Base-by-base conservation (phyloP, 768 basidiomycete genomes). In the Hygrophoropsis aurantiaca region DNA sequence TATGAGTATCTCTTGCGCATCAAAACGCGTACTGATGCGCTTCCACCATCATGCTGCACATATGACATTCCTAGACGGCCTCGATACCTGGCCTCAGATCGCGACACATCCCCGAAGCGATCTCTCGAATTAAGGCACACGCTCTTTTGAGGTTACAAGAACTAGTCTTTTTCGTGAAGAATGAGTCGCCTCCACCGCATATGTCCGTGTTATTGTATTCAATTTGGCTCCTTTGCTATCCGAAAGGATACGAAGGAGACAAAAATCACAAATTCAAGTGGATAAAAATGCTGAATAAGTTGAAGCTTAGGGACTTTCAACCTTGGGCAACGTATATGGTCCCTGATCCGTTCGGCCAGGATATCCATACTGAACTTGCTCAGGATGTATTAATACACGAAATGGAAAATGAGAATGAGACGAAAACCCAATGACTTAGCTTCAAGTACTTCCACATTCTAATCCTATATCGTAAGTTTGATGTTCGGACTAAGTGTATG, bases 41-140 rank as follows among this genome's bases (percentile, higher is more conserved):
- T 15, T 44, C 20, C 54, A 97, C 94, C 85, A 90, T 59, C 92
- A 99, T 59, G 94, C 89, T 4, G 94, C 94, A 1, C 82, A 87
- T 53, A 89, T 99, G 90, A 87, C 89, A 1, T 82, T 92, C 58
- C 70, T 98, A n/a, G 97, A 99, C 61, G 94, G 94, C 30, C 70
- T 97, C 2, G 84, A 80, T 27, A 85, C 90, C 3, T 71, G 91
- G 15, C 85, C 90, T 40, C 87, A 88, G 60, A 66, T 86, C 27
- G 68, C 85, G 15, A 69, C 82, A 10, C 83, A 85, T 57, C 1
- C 62, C 60, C 13, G 73, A 78, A 3, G 75, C 79, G 4, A 59
- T 97, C 20, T 71, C 64, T n/a, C 61, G 68, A n/a, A 70, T 97
- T 40, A 85, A 81, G 56, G 62, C 62, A 3, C 81, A 83, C 11